Evolutionary conservation across 805 yeast genomes (phyloP).

Genomic region (Lipomyces spencermartinsiae): DNA sequence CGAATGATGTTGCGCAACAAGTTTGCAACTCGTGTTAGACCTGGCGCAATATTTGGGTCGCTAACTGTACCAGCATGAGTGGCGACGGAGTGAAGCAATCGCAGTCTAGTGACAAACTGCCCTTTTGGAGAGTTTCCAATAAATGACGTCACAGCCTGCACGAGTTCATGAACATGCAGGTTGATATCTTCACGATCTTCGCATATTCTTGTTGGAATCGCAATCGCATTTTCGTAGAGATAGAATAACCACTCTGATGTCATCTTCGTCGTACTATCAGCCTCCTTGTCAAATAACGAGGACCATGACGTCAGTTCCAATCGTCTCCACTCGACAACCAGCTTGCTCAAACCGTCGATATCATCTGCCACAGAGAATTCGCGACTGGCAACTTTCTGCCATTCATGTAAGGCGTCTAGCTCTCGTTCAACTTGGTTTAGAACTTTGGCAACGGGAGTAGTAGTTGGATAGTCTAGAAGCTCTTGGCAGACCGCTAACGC

Average conservation of each 20-base stretch:
- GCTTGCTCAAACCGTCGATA: slow-evolving; percentile 62
- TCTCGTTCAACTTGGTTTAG: slow-evolving; percentile 86
- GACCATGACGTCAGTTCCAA: slow-evolving; percentile 89
- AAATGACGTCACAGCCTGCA: slow-evolving; percentile 73
- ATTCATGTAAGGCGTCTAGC: slow-evolving; percentile 80
- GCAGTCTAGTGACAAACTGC: slow-evolving; percentile 66
- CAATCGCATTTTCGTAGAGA: slow-evolving; percentile 73
- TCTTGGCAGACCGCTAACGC: slow-evolving; percentile 69
- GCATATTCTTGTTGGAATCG: slow-evolving; percentile 41
- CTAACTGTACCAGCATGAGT: slow-evolving; percentile 53
- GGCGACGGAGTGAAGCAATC: slow-evolving; percentile 68
- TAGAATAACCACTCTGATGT: slow-evolving; percentile 92
- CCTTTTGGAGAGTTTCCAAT: slow-evolving; percentile 79
- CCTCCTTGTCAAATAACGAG: slow-evolving; percentile 71
- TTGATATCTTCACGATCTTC: slow-evolving; percentile 49
- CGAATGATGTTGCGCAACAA: slow-evolving; percentile 63
- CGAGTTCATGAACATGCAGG: slow-evolving; percentile 48
- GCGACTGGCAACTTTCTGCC: slow-evolving; percentile 90
- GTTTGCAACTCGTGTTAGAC: slow-evolving; percentile 39
- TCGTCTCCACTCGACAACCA: slow-evolving; percentile 90
- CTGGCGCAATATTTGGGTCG: slow-evolving; percentile 38
- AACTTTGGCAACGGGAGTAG: slow-evolving; percentile 76
- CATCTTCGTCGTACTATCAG: slow-evolving; percentile 52
- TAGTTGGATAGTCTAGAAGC: slow-evolving; percentile 63
- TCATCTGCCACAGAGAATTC: slow-evolving; percentile 68